phyloP scores from a whole-genome alignment of 2,329 filamentous ascomycete genomes.

The Aplosporella prunicola region DNA sequence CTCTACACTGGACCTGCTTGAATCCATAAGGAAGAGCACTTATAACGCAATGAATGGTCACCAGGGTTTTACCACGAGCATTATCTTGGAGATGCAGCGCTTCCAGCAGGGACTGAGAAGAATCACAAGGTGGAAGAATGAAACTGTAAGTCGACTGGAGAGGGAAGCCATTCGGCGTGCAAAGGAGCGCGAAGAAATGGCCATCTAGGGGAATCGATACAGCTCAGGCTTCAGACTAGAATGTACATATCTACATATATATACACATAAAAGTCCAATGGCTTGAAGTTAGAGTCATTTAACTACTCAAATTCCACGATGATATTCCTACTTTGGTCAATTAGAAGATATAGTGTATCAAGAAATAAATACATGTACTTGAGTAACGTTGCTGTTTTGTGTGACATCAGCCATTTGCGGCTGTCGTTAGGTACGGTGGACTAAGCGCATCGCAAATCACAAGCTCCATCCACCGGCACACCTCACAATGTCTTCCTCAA shows the following conservation, averaged over 20 bases:
- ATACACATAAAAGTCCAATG: no score
- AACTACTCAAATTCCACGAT: no score
- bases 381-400: no score
- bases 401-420: no score
- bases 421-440: no score
- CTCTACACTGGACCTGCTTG: slow-evolving; percentile 34
- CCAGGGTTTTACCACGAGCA: slow-evolving; percentile 19
- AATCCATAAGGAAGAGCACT: slow-evolving; percentile 24
- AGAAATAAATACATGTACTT: no score
- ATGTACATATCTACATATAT: no score
- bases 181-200: slow-evolving; percentile 4
- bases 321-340: no score
- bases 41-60: slow-evolving; percentile 17
- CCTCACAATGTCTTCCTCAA: slow-evolving; percentile 21
- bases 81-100: slow-evolving; percentile 28
- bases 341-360: not conserved
- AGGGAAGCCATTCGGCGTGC: slow-evolving; percentile 12
- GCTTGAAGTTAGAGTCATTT: no score
- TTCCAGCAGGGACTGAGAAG: slow-evolving; percentile 22
- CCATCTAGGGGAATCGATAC: no score
- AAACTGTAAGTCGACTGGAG: slow-evolving; percentile 22
- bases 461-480: not conserved
- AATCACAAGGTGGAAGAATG: slow-evolving; percentile 22
- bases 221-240: no score
- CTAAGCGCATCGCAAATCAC: no score